Conservation (phyloP, 257 asterid species). For the Echium plantagineum region DNA sequence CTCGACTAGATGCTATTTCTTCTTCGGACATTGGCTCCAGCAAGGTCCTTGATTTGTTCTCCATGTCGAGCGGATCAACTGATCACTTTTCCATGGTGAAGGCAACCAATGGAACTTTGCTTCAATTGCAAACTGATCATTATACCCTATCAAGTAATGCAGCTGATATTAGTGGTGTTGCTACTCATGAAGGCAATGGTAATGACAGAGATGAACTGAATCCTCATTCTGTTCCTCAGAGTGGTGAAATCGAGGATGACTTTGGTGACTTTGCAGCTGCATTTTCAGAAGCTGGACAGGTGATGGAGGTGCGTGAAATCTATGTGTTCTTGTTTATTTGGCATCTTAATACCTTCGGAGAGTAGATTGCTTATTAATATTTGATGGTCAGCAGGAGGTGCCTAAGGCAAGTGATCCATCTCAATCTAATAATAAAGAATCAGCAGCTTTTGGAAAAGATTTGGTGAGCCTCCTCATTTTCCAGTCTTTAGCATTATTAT, state of each 20-base stretch:
- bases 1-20: conserved; percentile 24
- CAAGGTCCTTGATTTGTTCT: conserved; percentile 20
- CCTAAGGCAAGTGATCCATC: conserved; percentile 14
- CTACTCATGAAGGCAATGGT: conserved; percentile 17
- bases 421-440: conserved; percentile 12
- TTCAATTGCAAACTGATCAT: conserved; percentile 21
- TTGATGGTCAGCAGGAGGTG: conserved; percentile 21
- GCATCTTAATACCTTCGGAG: background rate
- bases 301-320: conserved; percentile 34
- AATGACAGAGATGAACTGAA: conserved; percentile 19
- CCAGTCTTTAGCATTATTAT: background rate
- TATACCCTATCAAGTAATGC: conserved; percentile 22
- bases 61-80: conserved; percentile 17
- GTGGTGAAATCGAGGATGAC: conserved; percentile 34
- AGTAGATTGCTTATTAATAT: background rate
- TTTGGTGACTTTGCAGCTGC: conserved; percentile 62
- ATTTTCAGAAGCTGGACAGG: conserved; percentile 30
- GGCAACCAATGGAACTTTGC: conserved; percentile 21
- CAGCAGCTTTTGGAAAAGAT: conserved; percentile 13
- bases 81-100: conserved; percentile 32
- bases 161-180: conserved; percentile 19
- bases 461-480: conserved; percentile 17
- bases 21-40: conserved; percentile 21
- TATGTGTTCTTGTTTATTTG: background rate
- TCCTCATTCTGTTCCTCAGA: conserved; percentile 15